Base-by-base conservation (phyloP, 441 rosid genomes). In the Cnidoscolus chayamansa region DNA sequence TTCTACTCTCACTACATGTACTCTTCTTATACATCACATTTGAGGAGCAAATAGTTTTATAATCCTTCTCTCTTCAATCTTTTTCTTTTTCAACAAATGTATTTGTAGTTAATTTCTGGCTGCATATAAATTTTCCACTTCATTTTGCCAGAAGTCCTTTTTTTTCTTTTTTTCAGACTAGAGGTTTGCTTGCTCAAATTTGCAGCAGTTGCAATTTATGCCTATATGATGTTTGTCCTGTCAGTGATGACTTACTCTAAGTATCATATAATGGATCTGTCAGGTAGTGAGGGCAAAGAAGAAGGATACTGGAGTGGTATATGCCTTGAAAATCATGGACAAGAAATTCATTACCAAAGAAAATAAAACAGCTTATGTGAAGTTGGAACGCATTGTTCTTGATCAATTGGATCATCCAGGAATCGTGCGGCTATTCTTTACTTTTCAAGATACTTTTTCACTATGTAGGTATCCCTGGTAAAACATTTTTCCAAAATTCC, bases 251-350 rank as follows among this genome's bases (percentile, higher is more conserved):
- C 67, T 74, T 79, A 55, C 63, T 74, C 11, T 74, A 50, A 64
- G 53, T 75, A 63, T 70, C 63, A 19, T 60, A 63, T 72, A 6
- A 59, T 81, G 53, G 50, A 68, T 40, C 58, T 55, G 12, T 74
- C 81, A 96, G 99, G 99, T 96, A 71, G 97, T 96, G 72, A 83
- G 98, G 75, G 97, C 99, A 35, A 96, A 86, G 88, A 96, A 88
- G 90, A 96, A 93, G 73, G 98, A 93, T 64, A 81, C 91, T 8
- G 98, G 98, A 80, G 76, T 71, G 65, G 88, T 96, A 57, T 96
- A 87, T 73, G 99, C 99, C 11, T 85, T 96, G 86, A 96, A 96
- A 86, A 93, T 96, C 71, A 96, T 96, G 99, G 99, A 96, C 84
- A 96, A 96, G 81, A 93, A 93, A 48, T 93, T 96, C 74, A 96